Evolutionary conservation across 495 filamentous ascomycete genomes (phyloP).

Genomic region (Staphylotrichum longicolle): DNA sequence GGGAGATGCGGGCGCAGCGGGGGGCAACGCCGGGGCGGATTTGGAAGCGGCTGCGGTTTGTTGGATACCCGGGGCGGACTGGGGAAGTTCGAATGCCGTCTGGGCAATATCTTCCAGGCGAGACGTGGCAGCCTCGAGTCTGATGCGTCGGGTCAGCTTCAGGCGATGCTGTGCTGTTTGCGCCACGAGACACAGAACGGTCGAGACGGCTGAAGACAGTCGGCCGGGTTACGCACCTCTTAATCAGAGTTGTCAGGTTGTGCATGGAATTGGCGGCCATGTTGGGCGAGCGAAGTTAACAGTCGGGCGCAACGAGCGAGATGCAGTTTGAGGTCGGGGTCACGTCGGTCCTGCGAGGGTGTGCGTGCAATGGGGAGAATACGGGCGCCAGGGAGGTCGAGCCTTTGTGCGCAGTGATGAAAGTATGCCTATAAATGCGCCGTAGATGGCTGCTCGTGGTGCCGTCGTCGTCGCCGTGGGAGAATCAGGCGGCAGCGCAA

Average conservation of each 20-base stretch:
- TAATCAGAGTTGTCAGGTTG: slow-evolving; percentile 95
- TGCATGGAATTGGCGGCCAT: slow-evolving; percentile 72
- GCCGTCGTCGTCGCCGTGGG: neutral
- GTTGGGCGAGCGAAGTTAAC: slow-evolving; percentile 25
- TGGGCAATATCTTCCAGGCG: slow-evolving; percentile 94
- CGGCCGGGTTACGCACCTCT: slow-evolving; percentile 63
- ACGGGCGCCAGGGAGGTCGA: neutral
- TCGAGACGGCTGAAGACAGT: neutral
- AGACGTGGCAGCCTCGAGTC: slow-evolving; percentile 95
- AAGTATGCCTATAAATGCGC: neutral
- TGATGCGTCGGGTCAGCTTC: slow-evolving; percentile 44
- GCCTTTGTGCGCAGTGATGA: neutral
- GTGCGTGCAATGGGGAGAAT: neutral
- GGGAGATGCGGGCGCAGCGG: slow-evolving; percentile 22
- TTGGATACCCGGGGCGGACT: slow-evolving; percentile 41
- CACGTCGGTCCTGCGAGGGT: neutral
- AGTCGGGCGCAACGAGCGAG: neutral
- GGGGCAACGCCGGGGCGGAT: slow-evolving; percentile 30
- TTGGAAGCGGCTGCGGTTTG: slow-evolving; percentile 36
- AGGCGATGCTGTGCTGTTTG: neutral
- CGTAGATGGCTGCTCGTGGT: neutral
- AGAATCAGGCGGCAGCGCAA: slow-evolving; percentile 6
- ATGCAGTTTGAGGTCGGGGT: too few relatives aligned
- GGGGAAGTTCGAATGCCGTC: slow-evolving; percentile 59
- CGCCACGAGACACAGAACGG: neutral